Evolutionary conservation across 495 filamentous ascomycete species (phyloP), one percentile per base, ranked within the genome.

Genomic region (Wilcoxina mikolae): DNA sequence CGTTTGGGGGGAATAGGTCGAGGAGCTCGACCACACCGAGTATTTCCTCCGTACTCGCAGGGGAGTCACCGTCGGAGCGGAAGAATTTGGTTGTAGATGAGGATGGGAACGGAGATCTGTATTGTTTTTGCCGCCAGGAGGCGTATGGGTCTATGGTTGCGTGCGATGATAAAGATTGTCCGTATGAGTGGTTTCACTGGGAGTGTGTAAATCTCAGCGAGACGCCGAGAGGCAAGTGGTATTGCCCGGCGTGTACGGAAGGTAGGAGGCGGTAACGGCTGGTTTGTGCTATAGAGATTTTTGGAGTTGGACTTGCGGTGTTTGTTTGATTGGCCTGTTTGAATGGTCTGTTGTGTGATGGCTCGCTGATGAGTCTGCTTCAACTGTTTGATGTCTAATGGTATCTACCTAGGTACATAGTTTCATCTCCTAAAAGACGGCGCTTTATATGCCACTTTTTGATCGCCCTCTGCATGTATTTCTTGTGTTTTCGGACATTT

Each of bases 131-230:
- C 68, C 84, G 90, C 64, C 85, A 82, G 58, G 85, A 94, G 54
- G 91, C 85, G 67, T 90, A 84, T 71, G 91, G 91, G 38, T 85
- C 95, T 65, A 98, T 98, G 91, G 90, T 98, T 27, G 91, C 87
- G 2, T 98, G 91, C 69, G 91, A 98, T 70, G 95, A 96, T 59
- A 82, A 86, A 41, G 74, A 82, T 53, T 98, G 91, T 71, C 79
- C 83, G 23, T 91, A 80, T 67, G 90, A 96, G 71, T 98, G 91
- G 91, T 98, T 98, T 69, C 91, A 98, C 72, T 96, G 89, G 87
- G 81, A 75, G 57, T 98, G 91, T 65, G 89, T 96, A 48, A 84
- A 86, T 1, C 72, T 98, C 58, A 90, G 82, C 58, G 78, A 79
- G 54, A 89, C 95, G 68, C 91, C 91, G 2, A 78, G 79, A 50